Percentiles rank a stretch among this genome's conserved stretches.
These are phyloP conservation scores for Corchorus capsularis DNA, from an alignment of 345 rosid genomes.

Conservation along the genomic window DNA sequence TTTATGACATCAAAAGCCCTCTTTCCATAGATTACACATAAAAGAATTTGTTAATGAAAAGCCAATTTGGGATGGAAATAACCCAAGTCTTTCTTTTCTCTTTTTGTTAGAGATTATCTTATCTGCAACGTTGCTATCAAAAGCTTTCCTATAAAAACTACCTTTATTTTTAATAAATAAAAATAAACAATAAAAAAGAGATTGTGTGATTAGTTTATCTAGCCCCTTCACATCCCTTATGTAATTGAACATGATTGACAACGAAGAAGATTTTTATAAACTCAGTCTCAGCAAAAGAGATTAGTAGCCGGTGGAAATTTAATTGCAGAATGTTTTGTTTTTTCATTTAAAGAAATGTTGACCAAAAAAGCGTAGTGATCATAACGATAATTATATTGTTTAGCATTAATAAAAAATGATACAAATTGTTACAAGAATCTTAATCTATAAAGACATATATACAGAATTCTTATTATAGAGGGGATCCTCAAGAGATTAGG, in stretches of 20 bases:
- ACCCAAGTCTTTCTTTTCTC: too few species aligned
- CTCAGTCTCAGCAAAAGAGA: too few species aligned
- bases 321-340: background rate
- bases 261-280: background rate
- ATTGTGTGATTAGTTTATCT: too few species aligned
- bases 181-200: too few species aligned
- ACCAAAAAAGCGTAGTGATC: background rate
- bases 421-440: background rate
- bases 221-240: background rate
- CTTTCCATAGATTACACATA: background rate
- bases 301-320: background rate
- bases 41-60: background rate
- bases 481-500: constrained; percentile 5
- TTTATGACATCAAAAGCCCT: background rate
- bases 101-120: background rate
- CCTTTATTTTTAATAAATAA: background rate
- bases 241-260: constrained; percentile 9
- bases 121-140: background rate
- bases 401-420: background rate
- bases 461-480: background rate
- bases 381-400: background rate
- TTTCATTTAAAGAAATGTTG: background rate
- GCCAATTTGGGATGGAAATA: background rate
- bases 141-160: background rate
- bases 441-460: background rate